These are phyloP conservation scores for Pseudogymnoascus pannorum DNA, from an alignment of 2,329 filamentous ascomycete species.

Conservation along the genomic window DNA sequence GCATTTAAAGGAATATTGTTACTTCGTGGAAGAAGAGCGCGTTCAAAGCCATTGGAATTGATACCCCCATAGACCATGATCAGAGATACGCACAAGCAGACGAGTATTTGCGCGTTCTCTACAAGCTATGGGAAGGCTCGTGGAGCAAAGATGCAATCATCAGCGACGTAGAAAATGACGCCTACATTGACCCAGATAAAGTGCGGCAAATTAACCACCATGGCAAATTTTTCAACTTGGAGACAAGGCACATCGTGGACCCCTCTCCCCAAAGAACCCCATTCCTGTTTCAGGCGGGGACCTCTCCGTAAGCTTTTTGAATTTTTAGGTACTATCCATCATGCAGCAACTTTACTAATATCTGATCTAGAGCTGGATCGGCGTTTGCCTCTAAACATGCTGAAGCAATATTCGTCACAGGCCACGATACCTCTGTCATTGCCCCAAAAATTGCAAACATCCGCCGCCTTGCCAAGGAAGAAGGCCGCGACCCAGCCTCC, in stretches of 20 bases:
- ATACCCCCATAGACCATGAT: constrained; percentile 53
- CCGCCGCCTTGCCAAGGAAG: constrained; percentile 43
- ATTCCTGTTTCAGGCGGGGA: constrained; percentile 62
- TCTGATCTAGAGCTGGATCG: constrained; percentile 46
- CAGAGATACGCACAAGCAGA: constrained; percentile 56
- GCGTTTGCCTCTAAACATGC: constrained; percentile 61
- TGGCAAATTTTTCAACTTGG: constrained; percentile 55
- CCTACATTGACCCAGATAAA: constrained; percentile 49
- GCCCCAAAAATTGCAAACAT: constrained; percentile 56
- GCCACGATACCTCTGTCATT: constrained; percentile 52
- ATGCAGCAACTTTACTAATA: constrained; percentile 46
- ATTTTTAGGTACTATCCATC: constrained; percentile 49
- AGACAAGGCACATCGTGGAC: constrained; percentile 57
- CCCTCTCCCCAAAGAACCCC: constrained; percentile 63
- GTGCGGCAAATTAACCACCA: constrained; percentile 59
- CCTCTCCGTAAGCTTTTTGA: constrained; percentile 50
- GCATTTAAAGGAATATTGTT: constrained; percentile 54
- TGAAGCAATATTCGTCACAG: constrained; percentile 62
- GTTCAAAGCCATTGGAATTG: constrained; percentile 54
- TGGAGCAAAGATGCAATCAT: constrained; percentile 62
- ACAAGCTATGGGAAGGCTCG: constrained; percentile 61
- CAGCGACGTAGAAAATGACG: constrained; percentile 46
- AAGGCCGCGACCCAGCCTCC: constrained; percentile 49
- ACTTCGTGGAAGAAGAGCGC: constrained; percentile 56
- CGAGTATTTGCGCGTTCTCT: constrained; percentile 56